Base-by-base conservation (phyloP, 495 filamentous ascomycete genomes). In the Durotheca rogersii region DNA sequence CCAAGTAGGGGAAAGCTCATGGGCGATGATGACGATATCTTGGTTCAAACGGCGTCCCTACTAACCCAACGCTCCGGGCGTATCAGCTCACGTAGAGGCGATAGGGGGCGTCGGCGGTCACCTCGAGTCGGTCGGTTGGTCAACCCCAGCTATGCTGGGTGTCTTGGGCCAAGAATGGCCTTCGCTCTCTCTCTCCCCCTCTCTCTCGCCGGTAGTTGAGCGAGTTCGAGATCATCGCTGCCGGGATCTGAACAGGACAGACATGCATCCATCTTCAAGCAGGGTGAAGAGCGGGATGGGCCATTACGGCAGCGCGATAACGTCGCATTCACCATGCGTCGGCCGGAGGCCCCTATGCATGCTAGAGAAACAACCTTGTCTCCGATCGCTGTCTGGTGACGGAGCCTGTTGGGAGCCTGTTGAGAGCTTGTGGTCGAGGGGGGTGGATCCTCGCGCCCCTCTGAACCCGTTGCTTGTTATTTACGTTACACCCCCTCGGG, bases 141-240 rank as follows among this genome's bases (percentile, higher is more conserved):
- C 45, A 40, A 37, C 30, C 31, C 41, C 15, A 9, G 36, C 34
- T 49, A 18, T 39, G 38, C 48, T 21, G 37, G 47, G 36, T 42
- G 39, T 29, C 9, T 12, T 21, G 11, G 32, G 42, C 29, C 12
- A 36, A 46, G 18, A 6, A 11, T 14, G 18, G 17, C 17, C 14
- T 7, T 23, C 14, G n/a, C n/a, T n/a, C n/a, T n/a, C n/a, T n/a
- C n/a, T n/a, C n/a, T n/a, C n/a, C n/a, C n/a, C n/a, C 32, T 53
- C 27, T 30, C 37, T 50, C 19, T 48, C 23, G 20, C 51, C 56
- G 56, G 56, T 50, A 59, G 56, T 59, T 59, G 56, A 42, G 45
- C 45, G 35, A 45, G 34, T 41, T 45, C 47, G 38, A 58, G 49
- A 58, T 50, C 19, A 53, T 32, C 39, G 21, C 49, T 21, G 36